phyloP scores from a whole-genome alignment of 768 basidiomycete species.

The Ramaria sp. region DNA sequence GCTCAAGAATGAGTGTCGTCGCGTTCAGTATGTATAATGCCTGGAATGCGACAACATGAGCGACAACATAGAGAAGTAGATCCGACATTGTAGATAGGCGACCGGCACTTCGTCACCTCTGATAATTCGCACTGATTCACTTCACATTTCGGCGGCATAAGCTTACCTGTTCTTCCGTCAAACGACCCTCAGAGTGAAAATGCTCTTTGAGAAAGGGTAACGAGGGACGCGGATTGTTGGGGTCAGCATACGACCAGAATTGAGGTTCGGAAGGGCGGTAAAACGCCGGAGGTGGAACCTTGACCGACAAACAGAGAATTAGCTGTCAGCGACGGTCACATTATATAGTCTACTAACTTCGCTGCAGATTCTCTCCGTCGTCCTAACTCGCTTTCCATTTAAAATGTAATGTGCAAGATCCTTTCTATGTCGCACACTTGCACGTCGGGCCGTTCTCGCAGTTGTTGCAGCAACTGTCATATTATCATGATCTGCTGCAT shows the following conservation, averaged over 20 bases:
- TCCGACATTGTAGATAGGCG: not conserved
- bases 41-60: constrained; percentile 27
- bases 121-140: not conserved
- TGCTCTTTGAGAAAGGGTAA: constrained; percentile 76
- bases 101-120: too few species aligned
- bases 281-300: not conserved
- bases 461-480: not conserved
- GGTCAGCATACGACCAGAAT: constrained; percentile 3
- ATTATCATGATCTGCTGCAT: not conserved
- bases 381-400: constrained; percentile 4
- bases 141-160: not conserved
- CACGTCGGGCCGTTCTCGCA: not conserved
- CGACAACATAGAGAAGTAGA: not conserved
- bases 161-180: constrained; percentile 46
- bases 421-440: constrained; percentile 3
- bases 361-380: constrained; percentile 2
- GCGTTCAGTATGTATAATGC: constrained; percentile 72
- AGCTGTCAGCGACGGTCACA: not conserved
- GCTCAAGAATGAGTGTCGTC: constrained; percentile 52
- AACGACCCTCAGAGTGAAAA: constrained; percentile 76
- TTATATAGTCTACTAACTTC: not conserved
- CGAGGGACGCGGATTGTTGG: constrained; percentile 47
- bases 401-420: not conserved
- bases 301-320: not conserved
- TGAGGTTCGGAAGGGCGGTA: constrained; percentile 3